Evolutionary conservation across 805 yeast species (phyloP).

Genomic region (Phaffomyces opuntiae): DNA sequence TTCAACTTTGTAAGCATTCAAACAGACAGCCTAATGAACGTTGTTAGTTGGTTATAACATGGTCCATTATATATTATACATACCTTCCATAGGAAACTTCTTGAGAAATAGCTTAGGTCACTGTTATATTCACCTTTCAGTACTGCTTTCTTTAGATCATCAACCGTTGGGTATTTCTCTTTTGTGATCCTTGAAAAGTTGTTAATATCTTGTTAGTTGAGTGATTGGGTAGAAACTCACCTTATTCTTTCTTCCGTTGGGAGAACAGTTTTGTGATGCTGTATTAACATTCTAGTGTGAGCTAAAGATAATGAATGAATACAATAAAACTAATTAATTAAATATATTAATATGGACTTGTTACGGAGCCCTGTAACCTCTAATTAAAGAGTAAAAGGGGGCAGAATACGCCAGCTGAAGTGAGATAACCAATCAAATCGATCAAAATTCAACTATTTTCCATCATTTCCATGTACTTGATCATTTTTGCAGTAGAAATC

Average conservation of each 20-base stretch:
- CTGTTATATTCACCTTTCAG: constrained; percentile 18
- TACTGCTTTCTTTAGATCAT: constrained; percentile 16
- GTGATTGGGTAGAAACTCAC: not conserved
- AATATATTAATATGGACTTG: too few species aligned
- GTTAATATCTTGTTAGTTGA: not conserved
- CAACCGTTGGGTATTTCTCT: constrained; percentile 13
- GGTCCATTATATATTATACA: not conserved
- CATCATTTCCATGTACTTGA: too few species aligned
- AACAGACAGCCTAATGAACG: constrained; percentile 11
- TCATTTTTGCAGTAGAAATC: too few species aligned
- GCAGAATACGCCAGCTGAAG: too few species aligned
- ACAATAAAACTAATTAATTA: too few species aligned
- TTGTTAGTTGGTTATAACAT: not conserved
- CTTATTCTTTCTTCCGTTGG: not conserved
- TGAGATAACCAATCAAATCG: too few species aligned
- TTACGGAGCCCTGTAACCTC: too few species aligned
- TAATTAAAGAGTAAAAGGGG: too few species aligned
- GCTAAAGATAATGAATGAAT: too few species aligned
- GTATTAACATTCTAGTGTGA: too few species aligned
- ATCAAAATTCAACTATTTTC: too few species aligned
- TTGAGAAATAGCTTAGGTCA: constrained; percentile 12
- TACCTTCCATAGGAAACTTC: constrained; percentile 18
- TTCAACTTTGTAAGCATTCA: constrained; percentile 15
- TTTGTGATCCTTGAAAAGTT: constrained; percentile 9
- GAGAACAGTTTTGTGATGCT: not conserved